Evolutionary conservation across 2,329 filamentous ascomycete species (phyloP), one percentile per base, ranked within the genome.

Genomic region (Nemania abortiva): DNA sequence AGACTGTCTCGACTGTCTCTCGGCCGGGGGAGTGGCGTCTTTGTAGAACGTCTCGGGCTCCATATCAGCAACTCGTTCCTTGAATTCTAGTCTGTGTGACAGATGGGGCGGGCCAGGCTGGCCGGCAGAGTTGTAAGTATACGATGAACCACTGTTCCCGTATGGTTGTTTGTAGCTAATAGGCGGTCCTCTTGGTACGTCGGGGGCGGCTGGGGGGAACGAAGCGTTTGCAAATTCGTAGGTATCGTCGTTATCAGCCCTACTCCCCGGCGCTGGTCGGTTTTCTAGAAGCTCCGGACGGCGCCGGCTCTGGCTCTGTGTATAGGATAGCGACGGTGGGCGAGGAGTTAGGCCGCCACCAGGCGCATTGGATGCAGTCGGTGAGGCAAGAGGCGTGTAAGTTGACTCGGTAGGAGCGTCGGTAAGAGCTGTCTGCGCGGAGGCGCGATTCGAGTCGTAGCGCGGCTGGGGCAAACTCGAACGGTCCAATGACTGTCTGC

Each of bases 141-240:
- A 77, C 6, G 78, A 73, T 20, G 74, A 73, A 20, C 76, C 79
- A 55, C 79, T 79, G 71, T 80, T 81, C 49, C 80, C 82, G 73
- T 84, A 81, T 9, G 86, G 84, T 39, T 85, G 82, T 69, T 82
- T 85, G 78, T 88, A 90, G 76, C 86, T 89, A 42, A 85, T 75
- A 4, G 90, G 88, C 47, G 88, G 88, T 9, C 83, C 85, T 74
- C 84, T 85, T 63, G 90, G 88, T 31, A 85, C 87, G 72, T 92
- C 90, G 71, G 90, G 88, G 39, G 87, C 88, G 58, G 84, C 82
- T 20, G 88, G 85, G 11, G 81, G 83, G 53, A 82, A 77, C 6
- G 81, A 76, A 56, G 78, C 72, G 72, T 74, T 69, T 39, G 76
- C 68, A 61, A 80, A 76, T 45, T 83, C 80, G 70, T 79, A 72